Evolutionary conservation across 2,329 filamentous ascomycete genomes (phyloP).

Genomic region (Orbilia quercus): DNA sequence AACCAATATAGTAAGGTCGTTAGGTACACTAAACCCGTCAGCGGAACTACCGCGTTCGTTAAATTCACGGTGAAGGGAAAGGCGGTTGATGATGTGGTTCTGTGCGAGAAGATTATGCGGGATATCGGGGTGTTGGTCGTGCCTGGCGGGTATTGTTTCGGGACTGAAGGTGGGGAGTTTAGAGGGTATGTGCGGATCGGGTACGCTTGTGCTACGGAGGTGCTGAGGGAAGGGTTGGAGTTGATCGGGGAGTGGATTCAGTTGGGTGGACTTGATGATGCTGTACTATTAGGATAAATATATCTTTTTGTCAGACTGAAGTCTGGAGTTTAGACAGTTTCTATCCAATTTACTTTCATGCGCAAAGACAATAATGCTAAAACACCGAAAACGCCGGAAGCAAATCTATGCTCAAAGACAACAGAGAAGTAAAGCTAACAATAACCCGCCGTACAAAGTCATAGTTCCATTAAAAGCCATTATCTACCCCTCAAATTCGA

Average conservation of each 20-base stretch:
- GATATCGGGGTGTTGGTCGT: constrained; percentile 79
- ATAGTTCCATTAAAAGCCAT: too few species aligned
- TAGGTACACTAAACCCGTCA: constrained; percentile 78
- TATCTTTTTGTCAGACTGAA: too few species aligned
- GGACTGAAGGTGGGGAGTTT: constrained; percentile 71
- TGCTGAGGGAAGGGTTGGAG: constrained; percentile 75
- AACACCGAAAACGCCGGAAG: too few species aligned
- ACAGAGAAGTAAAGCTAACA: too few species aligned
- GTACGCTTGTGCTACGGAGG: constrained; percentile 76
- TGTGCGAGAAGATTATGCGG: constrained; percentile 76
- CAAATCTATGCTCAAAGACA: too few species aligned
- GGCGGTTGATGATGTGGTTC: constrained; percentile 76
- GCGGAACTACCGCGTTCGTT: constrained; percentile 83
- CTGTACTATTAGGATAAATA: not conserved
- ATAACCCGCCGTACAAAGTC: too few species aligned
- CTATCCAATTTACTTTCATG: not conserved
- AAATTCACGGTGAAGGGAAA: constrained; percentile 67
- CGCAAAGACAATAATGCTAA: too few species aligned
- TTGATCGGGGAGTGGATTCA: constrained; percentile 62
- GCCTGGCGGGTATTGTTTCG: constrained; percentile 80
- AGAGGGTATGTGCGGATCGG: constrained; percentile 81
- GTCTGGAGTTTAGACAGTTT: not conserved
- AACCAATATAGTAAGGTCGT: constrained; percentile 73
- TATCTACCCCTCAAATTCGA: too few species aligned
- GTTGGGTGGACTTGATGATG: constrained; percentile 31